These are phyloP conservation scores for Eucalyptus regnans DNA, from an alignment of 345 rosid species.

Conservation along the genomic window DNA sequence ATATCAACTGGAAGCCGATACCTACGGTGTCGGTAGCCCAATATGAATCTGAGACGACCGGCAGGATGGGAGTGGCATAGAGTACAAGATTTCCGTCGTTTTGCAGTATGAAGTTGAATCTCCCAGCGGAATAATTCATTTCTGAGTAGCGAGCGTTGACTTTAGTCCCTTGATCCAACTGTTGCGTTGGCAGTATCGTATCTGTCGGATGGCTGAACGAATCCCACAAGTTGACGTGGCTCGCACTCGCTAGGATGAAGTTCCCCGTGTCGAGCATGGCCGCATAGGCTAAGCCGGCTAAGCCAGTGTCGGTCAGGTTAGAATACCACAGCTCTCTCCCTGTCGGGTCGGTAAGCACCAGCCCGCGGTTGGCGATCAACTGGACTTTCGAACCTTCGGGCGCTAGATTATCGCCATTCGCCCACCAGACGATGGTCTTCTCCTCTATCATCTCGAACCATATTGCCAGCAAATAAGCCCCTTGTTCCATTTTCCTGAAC, in stretches of 20 bases:
- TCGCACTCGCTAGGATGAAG: neutral
- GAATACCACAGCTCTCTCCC: neutral
- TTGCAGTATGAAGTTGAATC: neutral
- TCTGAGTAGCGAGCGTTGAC: neutral
- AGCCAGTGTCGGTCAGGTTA: neutral
- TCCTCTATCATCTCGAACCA: neutral
- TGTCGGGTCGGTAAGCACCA: neutral
- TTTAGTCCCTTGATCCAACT: neutral
- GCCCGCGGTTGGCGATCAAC: neutral
- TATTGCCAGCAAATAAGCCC: too few species aligned
- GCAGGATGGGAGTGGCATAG: neutral
- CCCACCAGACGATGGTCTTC: neutral
- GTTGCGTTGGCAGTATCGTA: neutral
- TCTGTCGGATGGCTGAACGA: neutral
- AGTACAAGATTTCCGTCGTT: neutral
- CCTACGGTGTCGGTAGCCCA: neutral
- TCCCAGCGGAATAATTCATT: neutral
- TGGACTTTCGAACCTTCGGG: neutral
- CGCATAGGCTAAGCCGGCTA: neutral
- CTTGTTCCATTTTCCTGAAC: too few species aligned
- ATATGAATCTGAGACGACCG: neutral
- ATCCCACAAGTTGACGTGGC: neutral
- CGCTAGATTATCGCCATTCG: neutral
- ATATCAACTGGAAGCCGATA: constrained; percentile 11
- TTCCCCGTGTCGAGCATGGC: neutral